phyloP scores from a whole-genome alignment of 2,329 filamentous ascomycete genomes.

The Nemania sp. region DNA sequence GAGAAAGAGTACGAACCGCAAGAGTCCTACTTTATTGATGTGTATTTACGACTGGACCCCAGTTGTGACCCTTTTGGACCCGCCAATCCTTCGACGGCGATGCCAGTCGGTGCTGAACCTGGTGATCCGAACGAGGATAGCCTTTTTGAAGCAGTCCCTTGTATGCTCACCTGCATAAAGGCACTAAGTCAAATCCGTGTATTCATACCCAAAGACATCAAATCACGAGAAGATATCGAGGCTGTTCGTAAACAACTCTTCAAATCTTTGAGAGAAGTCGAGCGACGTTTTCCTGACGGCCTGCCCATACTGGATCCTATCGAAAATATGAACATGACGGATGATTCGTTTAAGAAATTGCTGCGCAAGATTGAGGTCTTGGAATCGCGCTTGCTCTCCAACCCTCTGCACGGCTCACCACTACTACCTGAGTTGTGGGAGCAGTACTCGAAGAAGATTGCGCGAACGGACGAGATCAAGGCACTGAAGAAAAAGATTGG shows the following conservation, averaged over 20 bases:
- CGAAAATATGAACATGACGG: slow-evolving; percentile 93
- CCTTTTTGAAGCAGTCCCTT: slow-evolving; percentile 82
- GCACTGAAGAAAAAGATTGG: slow-evolving; percentile 84
- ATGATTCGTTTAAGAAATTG: slow-evolving; percentile 91
- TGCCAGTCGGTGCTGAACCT: slow-evolving; percentile 68
- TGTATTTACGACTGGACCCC: slow-evolving; percentile 67
- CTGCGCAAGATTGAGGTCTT: slow-evolving; percentile 96
- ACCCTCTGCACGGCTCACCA: slow-evolving; percentile 89
- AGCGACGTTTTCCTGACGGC: slow-evolving; percentile 89
- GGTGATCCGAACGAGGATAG: slow-evolving; percentile 65
- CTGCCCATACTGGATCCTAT: slow-evolving; percentile 88
- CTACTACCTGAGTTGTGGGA: slow-evolving; percentile 83
- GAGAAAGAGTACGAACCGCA: slow-evolving; percentile 73
- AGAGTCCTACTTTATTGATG: slow-evolving; percentile 81
- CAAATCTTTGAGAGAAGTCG: slow-evolving; percentile 75
- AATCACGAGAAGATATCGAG: slow-evolving; percentile 65
- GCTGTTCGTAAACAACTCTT: slow-evolving; percentile 70
- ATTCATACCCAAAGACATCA: slow-evolving; percentile 79
- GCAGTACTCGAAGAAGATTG: slow-evolving; percentile 82
- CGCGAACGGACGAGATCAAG: slow-evolving; percentile 79
- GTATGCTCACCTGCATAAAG: slow-evolving; percentile 83
- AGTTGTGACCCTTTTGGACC: slow-evolving; percentile 53
- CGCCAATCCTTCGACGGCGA: slow-evolving; percentile 48
- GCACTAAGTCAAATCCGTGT: slow-evolving; percentile 83
- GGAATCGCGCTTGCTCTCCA: slow-evolving; percentile 84